Percentiles rank a stretch among this genome's conserved stretches.
Evolutionary conservation across 2,329 filamentous ascomycete species (phyloP).

Genomic region (Sporothrix brunneoviolacea): DNA sequence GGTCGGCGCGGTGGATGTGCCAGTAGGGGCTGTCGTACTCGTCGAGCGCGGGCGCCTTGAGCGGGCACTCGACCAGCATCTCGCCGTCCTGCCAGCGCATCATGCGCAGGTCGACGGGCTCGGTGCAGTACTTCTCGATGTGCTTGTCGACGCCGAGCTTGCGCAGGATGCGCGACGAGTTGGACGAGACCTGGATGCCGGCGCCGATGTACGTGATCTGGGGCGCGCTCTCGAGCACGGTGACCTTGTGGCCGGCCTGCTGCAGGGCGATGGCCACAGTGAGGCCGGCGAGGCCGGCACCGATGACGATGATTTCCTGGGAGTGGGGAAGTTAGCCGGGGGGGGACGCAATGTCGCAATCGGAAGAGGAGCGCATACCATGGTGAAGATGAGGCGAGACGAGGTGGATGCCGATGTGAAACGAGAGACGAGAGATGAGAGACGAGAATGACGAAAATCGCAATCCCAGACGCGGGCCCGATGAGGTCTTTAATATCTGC

Average conservation of each 20-base stretch:
- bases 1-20: constrained; percentile 16
- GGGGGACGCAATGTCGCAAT: not conserved
- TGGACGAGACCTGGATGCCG: constrained; percentile 47
- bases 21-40: constrained; percentile 44
- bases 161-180: constrained; percentile 42
- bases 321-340: not conserved
- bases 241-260: constrained; percentile 13
- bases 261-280: constrained; percentile 15
- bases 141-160: constrained; percentile 42
- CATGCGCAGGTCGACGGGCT: constrained; percentile 43
- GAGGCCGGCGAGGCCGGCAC: constrained; percentile 17
- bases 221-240: constrained; percentile 25
- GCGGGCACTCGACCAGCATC: constrained; percentile 45
- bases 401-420: no score
- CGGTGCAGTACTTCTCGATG: constrained; percentile 32
- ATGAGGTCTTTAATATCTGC: no score
- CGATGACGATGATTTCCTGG: constrained; percentile 20
- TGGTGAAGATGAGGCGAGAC: no score
- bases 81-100: constrained; percentile 43
- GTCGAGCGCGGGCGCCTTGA: constrained; percentile 39
- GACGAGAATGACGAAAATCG: no score
- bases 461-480: no score
- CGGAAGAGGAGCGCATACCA: no score
- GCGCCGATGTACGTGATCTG: constrained; percentile 33
- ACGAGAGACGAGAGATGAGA: no score